These are phyloP conservation scores for Plantago ovata DNA, from an alignment of 257 asterid genomes.

Conservation along the genomic window DNA sequence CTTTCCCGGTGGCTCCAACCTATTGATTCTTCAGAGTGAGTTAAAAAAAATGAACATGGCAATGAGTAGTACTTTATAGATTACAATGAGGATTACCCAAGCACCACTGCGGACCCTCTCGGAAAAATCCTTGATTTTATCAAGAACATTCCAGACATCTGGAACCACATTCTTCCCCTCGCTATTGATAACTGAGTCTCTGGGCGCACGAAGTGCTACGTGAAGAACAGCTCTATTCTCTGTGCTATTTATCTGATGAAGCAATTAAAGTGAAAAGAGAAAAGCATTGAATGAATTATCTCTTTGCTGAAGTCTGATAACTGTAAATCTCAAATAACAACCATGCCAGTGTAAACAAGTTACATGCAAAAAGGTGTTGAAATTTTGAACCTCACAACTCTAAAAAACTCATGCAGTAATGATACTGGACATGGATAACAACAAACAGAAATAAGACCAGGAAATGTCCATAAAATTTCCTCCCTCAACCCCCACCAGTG, in stretches of 20 bases:
- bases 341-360: constrained; percentile 7
- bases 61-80: constrained; percentile 13
- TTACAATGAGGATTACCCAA: constrained; percentile 57
- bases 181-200: constrained; percentile 69
- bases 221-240: constrained; percentile 97
- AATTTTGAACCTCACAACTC: neutral
- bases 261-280: constrained; percentile 19
- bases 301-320: neutral
- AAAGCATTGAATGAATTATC: constrained; percentile 11
- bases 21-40: constrained; percentile 23
- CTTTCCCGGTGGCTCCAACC: constrained; percentile 99
- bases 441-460: constrained; percentile 11
- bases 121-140: constrained; percentile 87
- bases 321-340: constrained; percentile 12
- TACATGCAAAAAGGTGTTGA: constrained; percentile 1
- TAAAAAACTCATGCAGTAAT: neutral
- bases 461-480: neutral
- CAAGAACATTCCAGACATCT: constrained; percentile 97
- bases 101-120: constrained; percentile 93
- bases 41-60: constrained; percentile 13
- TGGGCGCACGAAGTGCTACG: constrained; percentile 91
- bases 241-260: constrained; percentile 81
- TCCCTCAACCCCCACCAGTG: neutral
- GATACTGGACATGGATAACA: constrained; percentile 8
- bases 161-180: constrained; percentile 97